These are phyloP conservation scores for Talaromyces atroroseus DNA, from an alignment of 2,329 filamentous ascomycete species.

Conservation along the genomic window DNA sequence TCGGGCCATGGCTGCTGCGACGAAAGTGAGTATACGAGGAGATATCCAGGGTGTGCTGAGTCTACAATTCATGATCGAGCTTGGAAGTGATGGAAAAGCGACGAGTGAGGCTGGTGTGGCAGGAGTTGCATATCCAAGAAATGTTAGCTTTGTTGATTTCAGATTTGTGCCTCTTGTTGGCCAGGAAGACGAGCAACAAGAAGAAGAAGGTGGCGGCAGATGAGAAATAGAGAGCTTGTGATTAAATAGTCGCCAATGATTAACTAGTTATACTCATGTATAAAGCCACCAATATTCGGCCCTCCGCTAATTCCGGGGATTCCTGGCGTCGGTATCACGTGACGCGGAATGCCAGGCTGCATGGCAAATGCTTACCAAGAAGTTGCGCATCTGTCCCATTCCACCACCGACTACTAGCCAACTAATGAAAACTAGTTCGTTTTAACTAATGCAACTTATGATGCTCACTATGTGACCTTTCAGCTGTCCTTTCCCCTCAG, in stretches of 20 bases:
- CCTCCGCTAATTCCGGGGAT: too few relatives aligned
- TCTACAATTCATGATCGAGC: conserved; percentile 92
- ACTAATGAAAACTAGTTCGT: neutral
- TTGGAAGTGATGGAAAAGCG: conserved; percentile 46
- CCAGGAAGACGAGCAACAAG: conserved; percentile 26
- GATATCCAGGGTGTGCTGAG: conserved; percentile 88
- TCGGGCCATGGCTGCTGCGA: conserved; percentile 88
- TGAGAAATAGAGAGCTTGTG: neutral
- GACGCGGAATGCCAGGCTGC: too few relatives aligned
- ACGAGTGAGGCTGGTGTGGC: conserved; percentile 18
- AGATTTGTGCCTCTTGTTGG: conserved; percentile 43
- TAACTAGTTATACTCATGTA: too few relatives aligned
- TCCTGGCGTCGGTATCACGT: too few relatives aligned
- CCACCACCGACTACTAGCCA: neutral
- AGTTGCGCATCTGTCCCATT: neutral
- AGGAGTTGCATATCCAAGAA: conserved; percentile 18
- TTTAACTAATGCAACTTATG: neutral
- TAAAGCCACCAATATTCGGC: too few relatives aligned
- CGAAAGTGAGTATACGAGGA: conserved; percentile 83
- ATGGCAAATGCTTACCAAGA: too few relatives aligned
- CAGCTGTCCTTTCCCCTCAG: neutral
- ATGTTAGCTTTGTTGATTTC: conserved; percentile 44
- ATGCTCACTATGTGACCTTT: neutral
- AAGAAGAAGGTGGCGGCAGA: conserved; percentile 12
- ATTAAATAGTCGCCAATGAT: too few relatives aligned